Conservation (phyloP, 2,329 filamentous ascomycete species). For the Thielaviopsis musarum region DNA sequence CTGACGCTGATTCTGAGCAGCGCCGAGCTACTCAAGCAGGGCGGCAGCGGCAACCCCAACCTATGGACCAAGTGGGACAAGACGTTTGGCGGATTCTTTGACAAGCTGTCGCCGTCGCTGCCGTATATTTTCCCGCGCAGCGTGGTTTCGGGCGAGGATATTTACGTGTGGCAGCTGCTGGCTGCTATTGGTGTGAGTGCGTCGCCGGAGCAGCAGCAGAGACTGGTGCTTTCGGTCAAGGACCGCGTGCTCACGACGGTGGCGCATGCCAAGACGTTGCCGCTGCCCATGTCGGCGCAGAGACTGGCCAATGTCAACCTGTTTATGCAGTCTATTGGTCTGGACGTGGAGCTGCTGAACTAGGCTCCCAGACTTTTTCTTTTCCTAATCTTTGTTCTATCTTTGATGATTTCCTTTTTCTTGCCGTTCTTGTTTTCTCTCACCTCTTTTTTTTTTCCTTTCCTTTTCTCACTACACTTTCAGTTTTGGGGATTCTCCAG, state of each 20-base stretch:
- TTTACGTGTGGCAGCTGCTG: constrained; percentile 96
- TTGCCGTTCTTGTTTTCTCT: constrained; percentile 4
- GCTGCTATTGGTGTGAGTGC: constrained; percentile 90
- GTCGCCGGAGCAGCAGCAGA: constrained; percentile 84
- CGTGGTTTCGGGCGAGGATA: constrained; percentile 80
- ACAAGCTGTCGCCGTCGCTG: constrained; percentile 67
- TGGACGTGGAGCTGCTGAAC: constrained; percentile 66
- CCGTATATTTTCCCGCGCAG: constrained; percentile 78
- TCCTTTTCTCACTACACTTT: neutral
- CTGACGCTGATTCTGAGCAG: constrained; percentile 89
- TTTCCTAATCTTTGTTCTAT: neutral
- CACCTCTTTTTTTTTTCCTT: constrained; percentile 7
- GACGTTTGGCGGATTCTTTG: constrained; percentile 77
- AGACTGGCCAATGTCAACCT: constrained; percentile 86
- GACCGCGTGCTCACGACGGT: constrained; percentile 96
- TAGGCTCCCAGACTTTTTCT: neutral
- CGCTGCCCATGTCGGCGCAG: constrained; percentile 66
- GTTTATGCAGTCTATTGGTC: constrained; percentile 96
- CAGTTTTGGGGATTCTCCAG: neutral
- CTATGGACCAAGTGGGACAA: constrained; percentile 71
- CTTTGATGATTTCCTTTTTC: neutral
- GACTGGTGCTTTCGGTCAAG: constrained; percentile 88
- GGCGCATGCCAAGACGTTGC: constrained; percentile 71
- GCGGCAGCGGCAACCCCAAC: constrained; percentile 48
- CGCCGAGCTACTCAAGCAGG: constrained; percentile 82